Base-by-base conservation (phyloP, 176 grass and related monocot genomes). In the Chrysopogon serrulatus region DNA sequence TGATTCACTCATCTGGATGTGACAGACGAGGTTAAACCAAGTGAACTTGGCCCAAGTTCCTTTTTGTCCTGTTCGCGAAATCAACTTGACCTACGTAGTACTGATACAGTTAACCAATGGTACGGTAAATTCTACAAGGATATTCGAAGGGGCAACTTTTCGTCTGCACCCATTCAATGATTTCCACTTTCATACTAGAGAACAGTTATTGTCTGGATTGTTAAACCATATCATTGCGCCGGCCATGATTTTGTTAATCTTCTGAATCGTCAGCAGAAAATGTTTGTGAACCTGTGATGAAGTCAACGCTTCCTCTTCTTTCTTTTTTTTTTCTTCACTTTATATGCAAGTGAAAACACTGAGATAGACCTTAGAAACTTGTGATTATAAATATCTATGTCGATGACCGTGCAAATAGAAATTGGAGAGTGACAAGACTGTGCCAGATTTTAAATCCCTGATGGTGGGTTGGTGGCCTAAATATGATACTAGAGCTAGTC, bases 401-500 rank as follows among this genome's bases (percentile, higher is more conserved):
- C 36, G 33, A 54, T 27, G 47, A 32, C 64, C 68, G 74, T 74
- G 34, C 24, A 74, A 42, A 80, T 28, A 43, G 5, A 59, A 86
- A 54, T 24, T 80, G 12, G 60, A 56, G 67, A 61, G 76, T 61
- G 69, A 44, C 54, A 43, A 86, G 44, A 72, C 35, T 51, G n/a
- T n/a, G 11, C 8, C 73, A 43, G 9, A 28, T 69, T 79, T 27
- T 9, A 84, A 84, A 64, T 65, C 47, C 43, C 44, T 78, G 43
- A 72, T 78, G 18, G 44, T 78, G 59, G 72, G 73, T 73, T 86
- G 79, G 79, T 82, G 66, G 73, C 79, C 56, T 86, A 78, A 40
- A 73, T 82, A 65, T 59, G 56, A 82, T 90, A 86, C 19, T 44
- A 86, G 28, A 30, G 73, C 56, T 86, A 36, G 83, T 78, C 88